Evolutionary conservation across 208 protist species (phyloP).

Genomic region (Leishmania mexicana): DNA sequence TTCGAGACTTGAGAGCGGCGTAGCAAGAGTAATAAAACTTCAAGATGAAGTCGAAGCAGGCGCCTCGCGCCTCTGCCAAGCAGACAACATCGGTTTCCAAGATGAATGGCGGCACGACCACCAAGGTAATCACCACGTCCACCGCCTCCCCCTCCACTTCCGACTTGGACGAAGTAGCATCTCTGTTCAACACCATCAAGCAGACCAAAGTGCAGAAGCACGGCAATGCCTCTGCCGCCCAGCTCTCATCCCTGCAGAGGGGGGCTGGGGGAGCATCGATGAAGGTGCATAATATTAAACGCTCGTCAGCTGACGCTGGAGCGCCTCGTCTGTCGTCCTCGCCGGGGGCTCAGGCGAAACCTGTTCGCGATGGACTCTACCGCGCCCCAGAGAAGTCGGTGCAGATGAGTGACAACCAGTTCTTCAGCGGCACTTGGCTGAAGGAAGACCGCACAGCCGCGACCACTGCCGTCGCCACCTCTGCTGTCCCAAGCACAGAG

Average conservation of each 20-base stretch:
- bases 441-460: conserved; percentile 22
- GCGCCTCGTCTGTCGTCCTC: background rate
- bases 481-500: background rate
- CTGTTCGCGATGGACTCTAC: conserved; percentile 73
- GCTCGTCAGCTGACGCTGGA: background rate
- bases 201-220: conserved; percentile 18
- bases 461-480: background rate
- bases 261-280: background rate
- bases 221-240: background rate
- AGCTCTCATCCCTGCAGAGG: background rate
- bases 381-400: conserved; percentile 73
- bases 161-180: conserved; percentile 27
- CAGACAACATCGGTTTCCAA: background rate
- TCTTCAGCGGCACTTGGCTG: conserved; percentile 64
- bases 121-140: background rate
- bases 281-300: background rate
- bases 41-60: conserved; percentile 22
- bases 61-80: conserved; percentile 7
- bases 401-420: conserved; percentile 77
- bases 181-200: conserved; percentile 28
- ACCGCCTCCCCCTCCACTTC: background rate
- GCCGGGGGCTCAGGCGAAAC: background rate
- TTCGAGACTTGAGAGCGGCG: background rate
- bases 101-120: background rate
- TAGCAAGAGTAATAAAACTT: background rate